A percentile compares a stretch with the other conserved stretches of the same genome.
These are phyloP conservation scores for Uromyces viciae-fabae DNA, from an alignment of 1,284 basidiomycete species.

Conservation along the genomic window DNA sequence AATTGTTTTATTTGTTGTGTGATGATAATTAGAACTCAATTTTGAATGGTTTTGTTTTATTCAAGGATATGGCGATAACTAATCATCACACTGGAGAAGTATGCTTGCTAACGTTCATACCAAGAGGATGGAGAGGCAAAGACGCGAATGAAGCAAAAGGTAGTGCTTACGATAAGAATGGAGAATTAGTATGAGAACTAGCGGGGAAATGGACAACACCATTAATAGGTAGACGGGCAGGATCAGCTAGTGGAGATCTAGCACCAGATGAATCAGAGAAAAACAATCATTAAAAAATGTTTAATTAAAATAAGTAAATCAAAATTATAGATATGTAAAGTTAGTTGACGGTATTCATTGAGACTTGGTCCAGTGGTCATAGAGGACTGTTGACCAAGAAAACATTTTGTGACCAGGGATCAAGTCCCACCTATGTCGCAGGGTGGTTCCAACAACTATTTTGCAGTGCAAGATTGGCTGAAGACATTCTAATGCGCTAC, in stretches of 20 bases:
- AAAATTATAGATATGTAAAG: too few species aligned
- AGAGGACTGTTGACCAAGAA: too few species aligned
- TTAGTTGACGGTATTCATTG: too few species aligned
- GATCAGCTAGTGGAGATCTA: constrained; percentile 61
- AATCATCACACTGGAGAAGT: constrained; percentile 91
- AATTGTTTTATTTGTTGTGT: neutral
- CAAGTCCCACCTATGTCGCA: too few species aligned
- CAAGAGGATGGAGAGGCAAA: constrained; percentile 85
- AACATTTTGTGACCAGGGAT: too few species aligned
- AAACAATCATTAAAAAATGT: too few species aligned
- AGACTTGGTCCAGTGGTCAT: too few species aligned
- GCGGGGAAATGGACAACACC: constrained; percentile 95
- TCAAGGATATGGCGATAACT: constrained; percentile 70
- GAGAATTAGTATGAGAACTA: constrained; percentile 75
- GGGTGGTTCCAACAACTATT: too few species aligned
- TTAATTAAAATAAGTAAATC: too few species aligned
- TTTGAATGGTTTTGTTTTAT: neutral
- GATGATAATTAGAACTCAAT: neutral
- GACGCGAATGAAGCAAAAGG: constrained; percentile 91
- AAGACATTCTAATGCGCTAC: too few species aligned
- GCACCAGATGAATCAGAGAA: constrained; percentile 65
- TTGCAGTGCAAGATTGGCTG: too few species aligned
- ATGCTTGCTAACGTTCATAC: constrained; percentile 89
- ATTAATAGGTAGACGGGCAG: constrained; percentile 76
- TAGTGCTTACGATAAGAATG: constrained; percentile 67